Percentiles rank a stretch among this genome's conserved stretches.
These are phyloP conservation scores for Dissophora ornata DNA, from an alignment of 192 early-diverging fungal species.

Conservation along the genomic window DNA sequence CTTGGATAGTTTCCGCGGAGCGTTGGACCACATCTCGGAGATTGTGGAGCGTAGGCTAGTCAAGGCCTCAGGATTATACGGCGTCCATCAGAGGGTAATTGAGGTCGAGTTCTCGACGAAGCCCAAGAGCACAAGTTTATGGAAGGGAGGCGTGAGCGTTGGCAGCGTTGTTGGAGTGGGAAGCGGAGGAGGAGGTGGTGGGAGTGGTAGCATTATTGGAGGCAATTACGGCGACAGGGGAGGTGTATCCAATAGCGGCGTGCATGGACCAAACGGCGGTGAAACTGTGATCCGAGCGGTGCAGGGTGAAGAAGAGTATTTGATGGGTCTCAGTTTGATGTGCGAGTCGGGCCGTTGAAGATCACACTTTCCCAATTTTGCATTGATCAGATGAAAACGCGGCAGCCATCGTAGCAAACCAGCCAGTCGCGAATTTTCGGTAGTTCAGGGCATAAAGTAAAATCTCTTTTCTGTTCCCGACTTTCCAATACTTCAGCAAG, in stretches of 20 bases:
- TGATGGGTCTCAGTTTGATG: conserved; percentile 44
- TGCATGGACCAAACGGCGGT: conserved; percentile 3
- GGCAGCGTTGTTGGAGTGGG: too few species aligned
- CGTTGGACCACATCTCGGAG: conserved; percentile 43
- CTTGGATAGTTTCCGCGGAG: conserved; percentile 5
- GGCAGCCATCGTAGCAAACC: too few species aligned
- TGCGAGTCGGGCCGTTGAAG: conserved; percentile 28
- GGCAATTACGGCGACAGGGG: not conserved
- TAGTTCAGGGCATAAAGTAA: too few species aligned
- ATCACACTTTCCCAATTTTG: not conserved
- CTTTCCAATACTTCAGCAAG: too few species aligned
- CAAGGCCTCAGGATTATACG: conserved; percentile 44
- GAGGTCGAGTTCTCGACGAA: conserved; percentile 40
- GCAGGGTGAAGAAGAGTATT: conserved; percentile 45
- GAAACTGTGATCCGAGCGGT: conserved; percentile 43
- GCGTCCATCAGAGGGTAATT: conserved; percentile 30
- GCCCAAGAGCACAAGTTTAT: conserved; percentile 17
- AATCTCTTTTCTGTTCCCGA: too few species aligned
- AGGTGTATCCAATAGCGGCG: not conserved
- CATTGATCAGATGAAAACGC: not conserved
- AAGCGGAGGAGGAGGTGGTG: conserved; percentile 8
- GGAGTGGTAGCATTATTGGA: not conserved
- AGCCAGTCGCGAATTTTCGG: too few species aligned
- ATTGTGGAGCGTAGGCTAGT: conserved; percentile 41
- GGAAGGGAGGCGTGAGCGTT: conserved; percentile 22